phyloP scores from a whole-genome alignment of 345 rosid genomes.

The Mercurialis annua region DNA sequence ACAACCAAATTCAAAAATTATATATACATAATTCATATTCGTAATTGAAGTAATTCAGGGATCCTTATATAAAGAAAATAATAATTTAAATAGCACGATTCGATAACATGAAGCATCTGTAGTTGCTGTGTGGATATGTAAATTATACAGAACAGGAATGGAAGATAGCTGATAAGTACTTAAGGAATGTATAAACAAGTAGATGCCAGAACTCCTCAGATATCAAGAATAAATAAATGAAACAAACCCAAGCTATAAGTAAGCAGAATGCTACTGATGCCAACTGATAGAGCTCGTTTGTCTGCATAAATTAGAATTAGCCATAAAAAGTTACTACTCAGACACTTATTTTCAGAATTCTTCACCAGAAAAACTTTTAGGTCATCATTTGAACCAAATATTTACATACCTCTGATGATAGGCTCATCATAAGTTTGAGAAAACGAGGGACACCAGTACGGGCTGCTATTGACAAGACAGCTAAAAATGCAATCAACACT shows the following conservation, averaged over 20 bases:
- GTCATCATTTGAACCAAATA: not conserved
- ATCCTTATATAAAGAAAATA: not conserved
- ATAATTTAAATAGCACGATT: not conserved
- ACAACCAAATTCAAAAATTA: not conserved
- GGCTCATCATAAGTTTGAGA: slow-evolving; percentile 82
- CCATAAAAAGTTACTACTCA: slow-evolving; percentile 3
- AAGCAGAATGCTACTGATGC: slow-evolving; percentile 97
- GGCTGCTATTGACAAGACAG: slow-evolving; percentile 57
- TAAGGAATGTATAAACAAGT: not conserved
- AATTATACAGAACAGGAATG: not conserved
- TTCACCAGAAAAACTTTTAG: not conserved
- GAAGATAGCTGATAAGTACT: not conserved
- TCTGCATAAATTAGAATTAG: slow-evolving; percentile 50
- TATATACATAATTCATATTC: not conserved
- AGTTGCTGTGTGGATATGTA: not conserved
- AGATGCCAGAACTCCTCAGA: slow-evolving; percentile 7
- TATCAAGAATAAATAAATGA: slow-evolving; percentile 25
- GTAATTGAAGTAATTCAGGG: too few relatives aligned
- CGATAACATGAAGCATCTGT: not conserved
- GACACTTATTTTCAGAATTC: not conserved
- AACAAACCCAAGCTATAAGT: slow-evolving; percentile 94
- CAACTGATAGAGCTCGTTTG: slow-evolving; percentile 96
- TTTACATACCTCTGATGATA: slow-evolving; percentile 64
- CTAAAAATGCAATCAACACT: slow-evolving; percentile 64
- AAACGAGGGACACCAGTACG: slow-evolving; percentile 85